Evolutionary conservation across 2,329 filamentous ascomycete genomes (phyloP), one percentile per base, ranked within the genome.

Genomic region (Aureobasidium zeae): DNA sequence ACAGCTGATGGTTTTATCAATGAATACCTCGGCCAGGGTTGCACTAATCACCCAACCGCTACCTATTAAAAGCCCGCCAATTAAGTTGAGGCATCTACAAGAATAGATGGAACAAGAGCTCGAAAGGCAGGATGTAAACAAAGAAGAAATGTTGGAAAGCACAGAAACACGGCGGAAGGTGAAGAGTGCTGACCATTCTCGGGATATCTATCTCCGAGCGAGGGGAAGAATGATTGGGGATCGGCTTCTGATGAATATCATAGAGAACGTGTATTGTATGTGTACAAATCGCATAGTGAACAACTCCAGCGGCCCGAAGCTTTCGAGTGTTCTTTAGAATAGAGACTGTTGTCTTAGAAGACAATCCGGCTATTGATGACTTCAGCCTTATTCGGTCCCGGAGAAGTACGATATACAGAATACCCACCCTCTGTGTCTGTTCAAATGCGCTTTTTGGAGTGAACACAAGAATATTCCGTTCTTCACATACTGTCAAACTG

Each of bases 131-230:
- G n/a, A n/a, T n/a, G n/a, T n/a, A n/a, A n/a, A n/a, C n/a, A n/a
- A n/a, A n/a, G n/a, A n/a, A n/a, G n/a, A n/a, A n/a, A n/a, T n/a
- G n/a, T n/a, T n/a, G n/a, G n/a, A n/a, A n/a, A n/a, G n/a, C n/a
- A n/a, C n/a, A n/a, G n/a, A n/a, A n/a, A n/a, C n/a, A n/a, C n/a
- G n/a, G n/a, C n/a, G n/a, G n/a, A n/a, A n/a, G n/a, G n/a, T n/a
- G n/a, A n/a, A 17, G 7, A n/a, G 10, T 41, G 37, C 26, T 41
- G 37, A 41, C 37, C 37, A 41, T 31, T 31, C 7, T 8, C 29
- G 29, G 29, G 29, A 31, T 16, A 31, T 16, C 12, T 31, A 7
- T 31, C 13, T 31, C 29, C 29, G 29, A 9, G 7, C 29, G n/a
- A 11, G 29, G 15, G n/a, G 3, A 25, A 25, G 11, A n/a, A n/a